Base-by-base conservation (phyloP, 2,329 filamentous ascomycete genomes). In the Fusarium mangiferae region DNA sequence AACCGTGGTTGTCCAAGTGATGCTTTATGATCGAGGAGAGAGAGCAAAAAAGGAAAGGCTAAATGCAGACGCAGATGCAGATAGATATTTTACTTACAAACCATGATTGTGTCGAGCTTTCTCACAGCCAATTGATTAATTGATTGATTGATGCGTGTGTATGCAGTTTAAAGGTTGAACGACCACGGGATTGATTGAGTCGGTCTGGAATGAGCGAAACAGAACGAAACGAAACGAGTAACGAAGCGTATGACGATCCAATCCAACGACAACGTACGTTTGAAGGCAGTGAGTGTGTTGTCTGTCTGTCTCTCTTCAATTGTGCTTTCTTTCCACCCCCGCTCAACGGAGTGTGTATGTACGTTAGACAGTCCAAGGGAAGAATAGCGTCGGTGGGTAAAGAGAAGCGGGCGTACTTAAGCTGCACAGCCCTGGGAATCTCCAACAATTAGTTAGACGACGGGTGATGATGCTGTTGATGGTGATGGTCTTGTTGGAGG, bases 71-170 rank as follows among this genome's bases (percentile, higher is more conserved):
- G 55, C 55, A 49, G 26, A 54, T 52, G 46, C 28, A 59, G 24
- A 30, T 24, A 39, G 45, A 38, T 45, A 41, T 45, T 68, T 54
- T 57, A 74, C 72, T 75, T 52, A 75, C 72, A 70, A 62, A 75
- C 72, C 72, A 75, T 75, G 61, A 35, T 24, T 46, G 54, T 20
- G 39, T 62, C 45, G 44, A 41, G 44, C 24, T 46, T 7, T 51
- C 4, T 20, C 57, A 36, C 24, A 52, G 20, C 39, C 54, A 36
- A 41, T 44, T 41, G n/a, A 51, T 33, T 20, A 20, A 46, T 12
- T 30, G 30, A 48, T 48, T 33, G 48, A 51, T 49, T 35, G n/a
- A 45, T 51, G 28, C 12, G 22, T 36, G 45, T 36, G 51, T 66
- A 39, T 70, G 65, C 44, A 49, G 44, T 55, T 66, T 24, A 45